Evolutionary conservation across 768 basidiomycete species (phyloP).

Genomic region (Hygrocybe coccinea): DNA sequence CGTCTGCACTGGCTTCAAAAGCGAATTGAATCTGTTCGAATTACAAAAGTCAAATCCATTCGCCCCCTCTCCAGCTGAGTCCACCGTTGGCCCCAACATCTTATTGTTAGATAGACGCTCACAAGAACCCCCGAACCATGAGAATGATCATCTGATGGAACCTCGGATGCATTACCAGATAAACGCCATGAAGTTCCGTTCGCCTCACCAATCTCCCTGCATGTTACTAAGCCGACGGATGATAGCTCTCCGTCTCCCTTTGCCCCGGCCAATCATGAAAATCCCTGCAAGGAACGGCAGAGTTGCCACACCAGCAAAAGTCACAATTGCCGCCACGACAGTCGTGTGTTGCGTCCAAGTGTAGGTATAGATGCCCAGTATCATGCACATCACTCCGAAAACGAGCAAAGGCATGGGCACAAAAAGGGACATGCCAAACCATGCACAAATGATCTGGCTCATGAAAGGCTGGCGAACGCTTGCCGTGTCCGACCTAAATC

Average conservation of each 20-base stretch:
- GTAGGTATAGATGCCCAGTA: constrained; percentile 4
- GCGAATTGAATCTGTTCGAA: too few species aligned
- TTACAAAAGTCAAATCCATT: too few species aligned
- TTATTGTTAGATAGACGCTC: too few species aligned
- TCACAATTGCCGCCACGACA: constrained; percentile 5
- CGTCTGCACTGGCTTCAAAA: too few species aligned
- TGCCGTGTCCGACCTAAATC: neutral
- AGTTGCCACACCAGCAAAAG: neutral
- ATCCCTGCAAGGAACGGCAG: neutral
- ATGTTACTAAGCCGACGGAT: constrained; percentile 11
- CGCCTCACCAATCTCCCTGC: constrained; percentile 11
- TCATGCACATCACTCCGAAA: constrained; percentile 9
- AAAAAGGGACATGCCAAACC: constrained; percentile 8
- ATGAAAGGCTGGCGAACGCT: neutral
- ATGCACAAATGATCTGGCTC: too few species aligned
- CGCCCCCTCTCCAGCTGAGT: too few species aligned
- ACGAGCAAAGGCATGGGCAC: constrained; percentile 10
- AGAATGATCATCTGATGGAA: neutral
- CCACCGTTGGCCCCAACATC: too few species aligned
- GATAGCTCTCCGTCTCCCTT: constrained; percentile 1
- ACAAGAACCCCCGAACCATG: too few species aligned
- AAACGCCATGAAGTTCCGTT: neutral
- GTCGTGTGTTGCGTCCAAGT: constrained; percentile 11
- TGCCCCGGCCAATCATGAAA: neutral
- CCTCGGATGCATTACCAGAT: neutral